Evolutionary conservation across 139 green algal genomes (phyloP).

Genomic region (Coccomyxa sp.): DNA sequence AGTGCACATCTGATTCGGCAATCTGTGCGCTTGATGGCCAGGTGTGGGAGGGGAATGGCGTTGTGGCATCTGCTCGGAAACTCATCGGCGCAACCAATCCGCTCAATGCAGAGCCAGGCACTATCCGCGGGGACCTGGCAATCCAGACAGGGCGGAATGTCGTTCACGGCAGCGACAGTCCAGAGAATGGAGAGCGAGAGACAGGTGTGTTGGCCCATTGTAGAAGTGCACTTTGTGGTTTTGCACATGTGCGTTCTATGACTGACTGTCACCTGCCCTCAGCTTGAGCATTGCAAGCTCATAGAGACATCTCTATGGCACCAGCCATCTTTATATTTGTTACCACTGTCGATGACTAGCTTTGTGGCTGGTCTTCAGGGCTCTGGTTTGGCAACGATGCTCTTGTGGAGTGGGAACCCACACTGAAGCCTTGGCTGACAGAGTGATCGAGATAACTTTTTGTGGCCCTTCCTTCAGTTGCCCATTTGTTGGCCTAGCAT

Average conservation of each 20-base stretch:
- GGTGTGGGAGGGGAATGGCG: conserved; percentile 93
- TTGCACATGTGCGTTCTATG: neutral
- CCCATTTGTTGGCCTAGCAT: too few relatives aligned
- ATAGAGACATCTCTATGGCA: neutral
- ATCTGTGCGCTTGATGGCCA: too few relatives aligned
- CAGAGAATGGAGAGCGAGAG: conserved; percentile 90
- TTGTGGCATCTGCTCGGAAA: conserved; percentile 87
- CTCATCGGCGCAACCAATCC: conserved; percentile 96
- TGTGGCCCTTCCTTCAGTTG: too few relatives aligned
- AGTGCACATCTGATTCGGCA: too few relatives aligned
- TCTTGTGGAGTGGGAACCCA: conserved; percentile 53
- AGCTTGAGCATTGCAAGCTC: neutral
- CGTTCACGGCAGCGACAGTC: conserved; percentile 86
- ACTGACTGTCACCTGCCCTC: neutral
- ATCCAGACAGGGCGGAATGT: conserved; percentile 92
- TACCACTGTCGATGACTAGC: too few relatives aligned
- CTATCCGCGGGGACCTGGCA: conserved; percentile 85
- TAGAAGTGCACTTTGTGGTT: neutral
- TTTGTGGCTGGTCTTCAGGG: conserved; percentile 27
- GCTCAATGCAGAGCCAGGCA: conserved; percentile 85
- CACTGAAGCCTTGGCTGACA: conserved; percentile 66
- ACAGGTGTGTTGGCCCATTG: conserved; percentile 38
- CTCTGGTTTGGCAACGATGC: conserved; percentile 79
- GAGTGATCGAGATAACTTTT: conserved; percentile 25
- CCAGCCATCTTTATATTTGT: neutral